Base-by-base conservation (phyloP, 2,329 filamentous ascomycete genomes). In the Diaporthe citriasiana region DNA sequence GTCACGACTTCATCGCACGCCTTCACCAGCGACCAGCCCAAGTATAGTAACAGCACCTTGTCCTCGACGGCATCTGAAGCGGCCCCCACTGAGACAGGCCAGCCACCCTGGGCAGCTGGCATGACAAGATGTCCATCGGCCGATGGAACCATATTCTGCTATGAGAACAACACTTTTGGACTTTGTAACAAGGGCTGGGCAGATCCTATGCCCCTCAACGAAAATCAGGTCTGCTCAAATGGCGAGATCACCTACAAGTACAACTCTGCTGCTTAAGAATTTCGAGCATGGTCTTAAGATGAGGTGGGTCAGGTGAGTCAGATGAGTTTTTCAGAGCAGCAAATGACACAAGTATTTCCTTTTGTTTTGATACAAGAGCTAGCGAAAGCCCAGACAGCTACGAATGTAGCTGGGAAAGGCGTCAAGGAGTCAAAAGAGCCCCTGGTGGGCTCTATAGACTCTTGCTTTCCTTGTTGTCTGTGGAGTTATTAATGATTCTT, bases 241-340 rank as follows among this genome's bases (percentile, higher is more conserved):
- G 63, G 63, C 22, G 22, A 66, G 30, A 66, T 66, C n/a, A 38
- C 15, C 13, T 66, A 66, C n/a, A 66, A 66, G 15, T 50, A 22
- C n/a, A 51, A 19, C 42, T 50, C 27, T 6, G 33, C 27, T 42
- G 22, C 30, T 10, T 50, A 1, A 66, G 13, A 30, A 35, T 15
- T 8, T 17, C 6, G 13, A 38, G 27, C 12, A 38, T 4, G 6
- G 13, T n/a, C n/a, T 33, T 0, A 15, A 22, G 27, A 9, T 9
- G 3, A 17, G 30, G 35, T 25, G 22, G 19, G 13, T 27, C 19
- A 45, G 57, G n/a, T 42, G 38, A 42, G 35, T 19, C 12, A 17
- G n/a, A n/a, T n/a, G n/a, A n/a, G n/a, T n/a, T n/a, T n/a, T n/a
- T n/a, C n/a, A n/a, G n/a, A 13, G 15, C 8, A 30, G 40, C 38